Base-by-base conservation (phyloP, 2,329 filamentous ascomycete genomes). In the Atkinsonella hypoxylon region DNA sequence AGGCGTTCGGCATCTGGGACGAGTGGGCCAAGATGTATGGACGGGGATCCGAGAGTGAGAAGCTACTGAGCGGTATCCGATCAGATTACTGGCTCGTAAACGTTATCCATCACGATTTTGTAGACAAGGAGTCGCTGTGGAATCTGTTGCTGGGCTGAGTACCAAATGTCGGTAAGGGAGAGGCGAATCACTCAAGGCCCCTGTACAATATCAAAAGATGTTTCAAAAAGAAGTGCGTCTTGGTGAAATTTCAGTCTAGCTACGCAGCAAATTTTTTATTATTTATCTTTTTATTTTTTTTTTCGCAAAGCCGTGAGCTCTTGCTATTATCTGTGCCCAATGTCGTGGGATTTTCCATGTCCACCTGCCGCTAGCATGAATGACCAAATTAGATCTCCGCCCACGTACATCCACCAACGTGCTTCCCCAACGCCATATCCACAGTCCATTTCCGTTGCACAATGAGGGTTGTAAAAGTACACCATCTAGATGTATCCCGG, bases 11-110 rank as follows among this genome's bases (percentile, higher is more conserved):
- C 32, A 95, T 97, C 61, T 97, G 91, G 87, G 79, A 76, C 41
- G 93, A 97, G 71, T 98, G 93, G 93, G 83, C 86, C 54, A 78
- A 86, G 57, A 85, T 96, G 45, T 97, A 95, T 66, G 81, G 81
- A n/a, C 77, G 82, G 45, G 81, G 79, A 6, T 85, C 83, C 2
- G 74, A 79, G 48, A 89, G 83, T 53, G 82, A 84, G 58, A 79
- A 77, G 61, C 72, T 96, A 51, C 70, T 98, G 42, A 80, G 84
- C 54, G 65, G 71, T 6, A 74, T 85, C 36, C 78, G 81, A 61
- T 74, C 79, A 44, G 87, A 89, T 59, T 77, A 81, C 57, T 96
- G 90, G 86, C 71, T 98, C 58, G 89, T 97, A 42, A 97, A 95
- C 70, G 76, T 93, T 51, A 91, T 93, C 59, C 85, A 89, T 66